Evolutionary conservation across 2,329 filamentous ascomycete genomes (phyloP).

Genomic region (Diplocarpon rosae): DNA sequence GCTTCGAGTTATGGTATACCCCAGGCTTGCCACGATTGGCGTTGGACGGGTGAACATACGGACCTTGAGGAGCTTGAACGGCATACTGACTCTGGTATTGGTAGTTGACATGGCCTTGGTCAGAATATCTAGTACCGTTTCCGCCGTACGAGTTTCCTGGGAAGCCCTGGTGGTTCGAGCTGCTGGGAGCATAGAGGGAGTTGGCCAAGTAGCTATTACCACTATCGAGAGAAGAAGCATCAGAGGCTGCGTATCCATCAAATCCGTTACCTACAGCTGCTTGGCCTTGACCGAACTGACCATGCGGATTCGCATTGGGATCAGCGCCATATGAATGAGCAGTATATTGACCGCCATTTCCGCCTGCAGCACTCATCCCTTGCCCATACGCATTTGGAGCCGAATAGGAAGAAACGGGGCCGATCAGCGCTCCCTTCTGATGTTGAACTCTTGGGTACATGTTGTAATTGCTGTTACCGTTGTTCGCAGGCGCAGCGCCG

Average conservation of each 20-base stretch:
- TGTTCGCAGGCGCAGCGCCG: not conserved
- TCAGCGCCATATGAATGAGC: not conserved
- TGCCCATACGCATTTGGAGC: not conserved
- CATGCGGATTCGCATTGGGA: not conserved
- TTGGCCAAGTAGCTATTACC: not conserved
- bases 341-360: not conserved
- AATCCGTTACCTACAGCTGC: not conserved
- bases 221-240: not conserved
- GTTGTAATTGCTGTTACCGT: not conserved
- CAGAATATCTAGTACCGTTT: not conserved
- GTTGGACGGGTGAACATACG: conserved; percentile 3
- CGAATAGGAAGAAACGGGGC: not conserved
- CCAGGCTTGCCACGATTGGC: conserved; percentile 8
- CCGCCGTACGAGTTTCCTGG: not conserved
- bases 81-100: conserved; percentile 1
- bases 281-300: conserved; percentile 1
- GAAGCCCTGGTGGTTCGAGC: not conserved
- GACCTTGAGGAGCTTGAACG: not conserved
- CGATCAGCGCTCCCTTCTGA: not conserved
- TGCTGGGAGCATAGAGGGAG: not conserved
- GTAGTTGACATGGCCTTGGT: conserved; percentile 1
- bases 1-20: not conserved
- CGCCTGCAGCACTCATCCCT: not conserved
- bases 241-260: not conserved
- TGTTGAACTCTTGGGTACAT: not conserved